These are phyloP conservation scores for Thielaviopsis punctulata DNA, from an alignment of 2,329 filamentous ascomycete species.

Conservation along the genomic window DNA sequence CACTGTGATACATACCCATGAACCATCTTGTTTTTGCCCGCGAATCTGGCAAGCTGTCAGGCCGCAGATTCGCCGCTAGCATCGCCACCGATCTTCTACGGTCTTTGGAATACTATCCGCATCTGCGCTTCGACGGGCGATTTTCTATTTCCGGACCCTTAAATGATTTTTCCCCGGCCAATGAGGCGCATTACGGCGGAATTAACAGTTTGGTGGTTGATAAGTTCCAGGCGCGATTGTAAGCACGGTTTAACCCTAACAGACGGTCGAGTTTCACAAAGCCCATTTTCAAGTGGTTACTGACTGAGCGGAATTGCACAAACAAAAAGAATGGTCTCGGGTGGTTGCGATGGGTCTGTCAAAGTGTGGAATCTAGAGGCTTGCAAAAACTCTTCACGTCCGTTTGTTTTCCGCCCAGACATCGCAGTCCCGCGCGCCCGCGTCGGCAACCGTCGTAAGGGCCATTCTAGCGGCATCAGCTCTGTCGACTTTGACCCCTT, in stretches of 20 bases:
- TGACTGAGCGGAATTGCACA: background rate
- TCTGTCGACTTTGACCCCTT: conserved; percentile 65
- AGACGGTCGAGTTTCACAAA: background rate
- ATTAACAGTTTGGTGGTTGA: conserved; percentile 69
- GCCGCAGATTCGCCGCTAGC: conserved; percentile 45
- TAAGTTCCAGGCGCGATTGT: conserved; percentile 63
- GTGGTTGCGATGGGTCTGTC: conserved; percentile 69
- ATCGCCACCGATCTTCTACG: conserved; percentile 49
- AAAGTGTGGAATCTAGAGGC: conserved; percentile 75
- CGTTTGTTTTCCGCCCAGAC: conserved; percentile 36
- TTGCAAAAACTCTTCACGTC: conserved; percentile 25
- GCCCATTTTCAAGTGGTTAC: background rate
- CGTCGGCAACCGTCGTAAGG: conserved; percentile 15
- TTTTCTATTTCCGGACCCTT: background rate
- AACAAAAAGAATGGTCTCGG: conserved; percentile 52
- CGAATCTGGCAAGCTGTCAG: conserved; percentile 49
- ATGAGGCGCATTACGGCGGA: conserved; percentile 54
- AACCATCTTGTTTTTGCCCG: conserved; percentile 64
- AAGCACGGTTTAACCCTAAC: conserved; percentile 16
- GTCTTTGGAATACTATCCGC: conserved; percentile 49
- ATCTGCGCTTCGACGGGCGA: conserved; percentile 50
- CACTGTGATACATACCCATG: conserved; percentile 27
- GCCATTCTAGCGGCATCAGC: conserved; percentile 56
- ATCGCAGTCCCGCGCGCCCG: conserved; percentile 31
- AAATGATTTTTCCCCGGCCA: background rate